Evolutionary conservation across 495 filamentous ascomycete genomes (phyloP).

Genomic region (Pyrenopolyporus hunteri): DNA sequence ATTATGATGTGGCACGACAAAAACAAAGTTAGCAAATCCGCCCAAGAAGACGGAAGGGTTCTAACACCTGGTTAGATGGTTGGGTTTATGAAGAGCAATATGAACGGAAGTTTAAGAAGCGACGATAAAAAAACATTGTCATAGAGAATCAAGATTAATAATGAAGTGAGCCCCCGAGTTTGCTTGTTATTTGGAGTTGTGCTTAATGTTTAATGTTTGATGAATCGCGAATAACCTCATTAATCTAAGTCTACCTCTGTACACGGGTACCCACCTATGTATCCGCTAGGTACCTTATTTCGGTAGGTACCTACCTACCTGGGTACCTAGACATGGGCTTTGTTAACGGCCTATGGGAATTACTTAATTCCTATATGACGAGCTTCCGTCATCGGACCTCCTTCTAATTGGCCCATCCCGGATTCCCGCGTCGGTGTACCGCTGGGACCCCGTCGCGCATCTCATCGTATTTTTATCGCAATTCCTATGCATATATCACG

Average conservation of each 20-base stretch:
- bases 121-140: slow-evolving; percentile 21
- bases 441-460: too few relatives aligned
- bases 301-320: too few relatives aligned
- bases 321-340: neutral
- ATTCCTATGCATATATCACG: too few relatives aligned
- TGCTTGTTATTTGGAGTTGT: too few relatives aligned
- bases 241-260: too few relatives aligned
- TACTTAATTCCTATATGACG: neutral
- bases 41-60: slow-evolving; percentile 9
- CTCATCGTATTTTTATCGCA: too few relatives aligned
- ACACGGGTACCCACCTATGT: too few relatives aligned
- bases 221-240: too few relatives aligned
- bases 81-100: slow-evolving; percentile 20
- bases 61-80: slow-evolving; percentile 22
- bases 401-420: neutral
- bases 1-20: slow-evolving; percentile 22
- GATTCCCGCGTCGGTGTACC: too few relatives aligned
- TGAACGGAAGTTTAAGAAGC: slow-evolving; percentile 18
- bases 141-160: slow-evolving; percentile 33
- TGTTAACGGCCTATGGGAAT: neutral
- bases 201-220: too few relatives aligned
- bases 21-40: slow-evolving; percentile 12
- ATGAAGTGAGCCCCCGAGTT: slow-evolving; percentile 19
- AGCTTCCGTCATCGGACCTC: neutral
- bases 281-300: too few relatives aligned